Conservation (phyloP, 352 stramenopile species). For the Phytopythium aichiense region DNA sequence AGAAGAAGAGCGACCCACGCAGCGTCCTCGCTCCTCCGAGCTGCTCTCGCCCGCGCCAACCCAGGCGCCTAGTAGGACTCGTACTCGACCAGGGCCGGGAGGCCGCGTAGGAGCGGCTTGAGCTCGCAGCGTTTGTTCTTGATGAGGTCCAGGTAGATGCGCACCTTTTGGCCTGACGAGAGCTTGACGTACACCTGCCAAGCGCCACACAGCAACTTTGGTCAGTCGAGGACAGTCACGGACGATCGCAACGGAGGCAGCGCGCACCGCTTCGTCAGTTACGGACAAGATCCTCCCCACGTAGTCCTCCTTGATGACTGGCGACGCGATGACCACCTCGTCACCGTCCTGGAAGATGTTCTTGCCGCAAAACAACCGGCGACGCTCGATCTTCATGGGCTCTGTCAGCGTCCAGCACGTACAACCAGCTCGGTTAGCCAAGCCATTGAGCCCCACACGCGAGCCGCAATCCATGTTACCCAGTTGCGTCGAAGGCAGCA, state of each 20-base stretch:
- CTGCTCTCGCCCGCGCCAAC: background rate
- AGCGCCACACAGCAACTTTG: background rate
- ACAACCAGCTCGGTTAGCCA: background rate
- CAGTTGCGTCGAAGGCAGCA: slow-evolving; percentile 20
- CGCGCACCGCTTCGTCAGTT: slow-evolving; percentile 51
- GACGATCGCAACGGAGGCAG: background rate
- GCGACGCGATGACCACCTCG: slow-evolving; percentile 64
- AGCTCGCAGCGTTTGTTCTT: slow-evolving; percentile 56
- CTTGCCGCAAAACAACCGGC: slow-evolving; percentile 58
- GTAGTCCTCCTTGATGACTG: slow-evolving; percentile 65
- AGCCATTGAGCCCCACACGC: background rate
- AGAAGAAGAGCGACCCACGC: background rate
- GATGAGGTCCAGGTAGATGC: slow-evolving; percentile 55
- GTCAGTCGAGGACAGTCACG: background rate
- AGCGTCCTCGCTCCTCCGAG: background rate
- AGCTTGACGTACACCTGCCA: slow-evolving; percentile 61
- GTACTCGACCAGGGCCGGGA: slow-evolving; percentile 30
- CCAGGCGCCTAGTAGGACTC: slow-evolving; percentile 42
- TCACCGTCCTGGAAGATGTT: slow-evolving; percentile 81
- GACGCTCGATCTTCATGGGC: slow-evolving; percentile 42
- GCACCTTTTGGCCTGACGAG: slow-evolving; percentile 54
- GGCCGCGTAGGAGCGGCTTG: slow-evolving; percentile 56
- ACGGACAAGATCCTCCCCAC: slow-evolving; percentile 76
- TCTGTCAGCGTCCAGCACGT: slow-evolving; percentile 17
- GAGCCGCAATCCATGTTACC: slow-evolving; percentile 15